A percentile compares a stretch with the other conserved stretches of the same genome.
Evolutionary conservation across 2,329 filamentous ascomycete species (phyloP).

Genomic region (Exserohilum turcica): DNA sequence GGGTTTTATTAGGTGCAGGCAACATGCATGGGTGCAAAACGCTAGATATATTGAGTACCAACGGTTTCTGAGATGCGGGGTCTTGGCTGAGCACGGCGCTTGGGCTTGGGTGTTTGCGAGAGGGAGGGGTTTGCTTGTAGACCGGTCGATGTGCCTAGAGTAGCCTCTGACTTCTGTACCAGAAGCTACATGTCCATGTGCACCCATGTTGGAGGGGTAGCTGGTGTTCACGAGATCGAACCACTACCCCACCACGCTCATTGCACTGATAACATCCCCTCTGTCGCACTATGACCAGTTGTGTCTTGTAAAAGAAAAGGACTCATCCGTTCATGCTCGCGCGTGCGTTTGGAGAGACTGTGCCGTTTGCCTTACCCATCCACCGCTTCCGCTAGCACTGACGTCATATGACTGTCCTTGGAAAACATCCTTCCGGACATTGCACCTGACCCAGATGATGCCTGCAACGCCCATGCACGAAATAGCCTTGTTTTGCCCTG

Average conservation of each 20-base stretch:
- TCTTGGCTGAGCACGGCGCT: too few species aligned
- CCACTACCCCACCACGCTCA: conserved; percentile 7
- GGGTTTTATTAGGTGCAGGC: too few species aligned
- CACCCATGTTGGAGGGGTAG: conserved; percentile 1
- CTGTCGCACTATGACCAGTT: not conserved
- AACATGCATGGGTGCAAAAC: too few species aligned
- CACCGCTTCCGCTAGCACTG: conserved; percentile 3
- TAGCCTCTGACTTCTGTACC: too few species aligned
- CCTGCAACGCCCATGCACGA: conserved; percentile 1
- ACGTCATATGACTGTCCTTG: conserved; percentile 14
- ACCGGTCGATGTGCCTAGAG: too few species aligned
- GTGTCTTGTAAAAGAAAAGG: not conserved
- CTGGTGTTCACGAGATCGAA: conserved; percentile 15
- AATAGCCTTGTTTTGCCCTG: not conserved
- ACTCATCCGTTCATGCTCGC: not conserved
- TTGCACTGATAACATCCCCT: not conserved
- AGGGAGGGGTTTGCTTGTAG: too few species aligned
- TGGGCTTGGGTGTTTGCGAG: too few species aligned
- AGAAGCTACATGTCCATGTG: not conserved
- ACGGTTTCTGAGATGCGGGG: too few species aligned
- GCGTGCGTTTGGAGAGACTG: not conserved
- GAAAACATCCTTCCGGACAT: conserved; percentile 7
- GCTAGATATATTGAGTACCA: too few species aligned
- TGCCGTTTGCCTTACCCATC: not conserved
- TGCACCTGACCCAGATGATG: conserved; percentile 9